Base-by-base conservation (phyloP, 148 eudicot genomes). In the Amaranthus hypochondriacus region DNA sequence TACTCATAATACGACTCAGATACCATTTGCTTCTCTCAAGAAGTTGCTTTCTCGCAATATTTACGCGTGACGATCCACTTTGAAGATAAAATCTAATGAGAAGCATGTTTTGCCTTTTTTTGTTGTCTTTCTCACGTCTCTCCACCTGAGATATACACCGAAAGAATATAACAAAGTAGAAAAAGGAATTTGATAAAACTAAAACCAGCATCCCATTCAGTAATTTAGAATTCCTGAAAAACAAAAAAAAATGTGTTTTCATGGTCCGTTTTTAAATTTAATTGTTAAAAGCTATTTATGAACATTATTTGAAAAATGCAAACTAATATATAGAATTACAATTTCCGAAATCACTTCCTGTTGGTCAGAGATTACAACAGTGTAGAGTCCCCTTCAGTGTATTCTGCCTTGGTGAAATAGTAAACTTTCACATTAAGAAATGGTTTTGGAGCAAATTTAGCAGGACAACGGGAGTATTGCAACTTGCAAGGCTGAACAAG, bases 21-120 rank as follows among this genome's bases (percentile, higher is more conserved):
- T 71, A 84, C 99, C 99, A 96, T 83, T 92, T 96, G 86, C 97
- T 96, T 79, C 99, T 79, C 44, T 85, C 97, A 75, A 84, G 83
- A 50, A 96, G 92, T 72, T 84, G 85, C 86, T 92, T 96, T 79
- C 90, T 86, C 69, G 87, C 94, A 76, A 85, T 87, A 77, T 92
- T 88, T 48, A 87, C 74, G 48, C 94, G 91, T 75, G 92, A 66
- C 79, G 70, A 76, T 69, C 96, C 91, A 84, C 80, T 86, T 81
- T 90, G 94, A 79, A 96, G 88, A 85, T 90, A 92, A 49, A 92
- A 83, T 83, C 92, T 87, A 75, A 96, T 85, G 48, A 86, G 79
- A 70, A 90, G 80, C 77, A 87, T 87, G 79, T 74, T 92, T 76
- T 72, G 84, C 81, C 90, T 92, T 74, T 82, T 86, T 82, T 86